Conservation (phyloP, 2,329 filamentous ascomycete species). For the Colletotrichum sp. region DNA sequence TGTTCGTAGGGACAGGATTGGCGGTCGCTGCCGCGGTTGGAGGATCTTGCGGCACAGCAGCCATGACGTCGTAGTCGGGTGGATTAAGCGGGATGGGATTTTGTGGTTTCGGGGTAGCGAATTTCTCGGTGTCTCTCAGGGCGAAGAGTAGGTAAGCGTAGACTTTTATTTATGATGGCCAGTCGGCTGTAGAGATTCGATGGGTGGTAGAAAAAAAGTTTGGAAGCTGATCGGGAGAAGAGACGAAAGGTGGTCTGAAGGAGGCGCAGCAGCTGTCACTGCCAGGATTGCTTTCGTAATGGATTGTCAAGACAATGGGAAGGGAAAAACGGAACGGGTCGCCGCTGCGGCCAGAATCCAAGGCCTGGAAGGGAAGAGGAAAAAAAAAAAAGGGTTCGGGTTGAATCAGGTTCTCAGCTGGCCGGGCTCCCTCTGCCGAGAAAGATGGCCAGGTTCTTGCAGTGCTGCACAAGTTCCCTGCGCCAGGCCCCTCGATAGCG, state of each 20-base stretch:
- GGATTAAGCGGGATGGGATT: not conserved
- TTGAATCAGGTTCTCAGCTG: not conserved
- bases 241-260: not conserved
- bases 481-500: not conserved
- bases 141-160: not conserved
- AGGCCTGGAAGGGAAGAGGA: not conserved
- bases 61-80: constrained; percentile 15
- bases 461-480: not conserved
- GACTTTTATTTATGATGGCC: not conserved
- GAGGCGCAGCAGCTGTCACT: constrained; percentile 17
- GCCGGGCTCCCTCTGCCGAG: not conserved
- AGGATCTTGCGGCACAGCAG: constrained; percentile 13
- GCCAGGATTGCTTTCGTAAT: constrained; percentile 9
- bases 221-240: not conserved
- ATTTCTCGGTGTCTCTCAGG: not conserved
- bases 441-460: not conserved
- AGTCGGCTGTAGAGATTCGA: not conserved
- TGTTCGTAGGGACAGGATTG: not conserved
- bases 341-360: not conserved
- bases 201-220: not conserved
- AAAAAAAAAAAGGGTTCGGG: not conserved
- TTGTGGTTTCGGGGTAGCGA: not conserved
- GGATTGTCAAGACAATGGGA: not conserved
- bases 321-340: not conserved
- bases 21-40: not conserved